Conservation (phyloP, 2,329 filamentous ascomycete genomes). For the Claviceps pazoutovae region DNA sequence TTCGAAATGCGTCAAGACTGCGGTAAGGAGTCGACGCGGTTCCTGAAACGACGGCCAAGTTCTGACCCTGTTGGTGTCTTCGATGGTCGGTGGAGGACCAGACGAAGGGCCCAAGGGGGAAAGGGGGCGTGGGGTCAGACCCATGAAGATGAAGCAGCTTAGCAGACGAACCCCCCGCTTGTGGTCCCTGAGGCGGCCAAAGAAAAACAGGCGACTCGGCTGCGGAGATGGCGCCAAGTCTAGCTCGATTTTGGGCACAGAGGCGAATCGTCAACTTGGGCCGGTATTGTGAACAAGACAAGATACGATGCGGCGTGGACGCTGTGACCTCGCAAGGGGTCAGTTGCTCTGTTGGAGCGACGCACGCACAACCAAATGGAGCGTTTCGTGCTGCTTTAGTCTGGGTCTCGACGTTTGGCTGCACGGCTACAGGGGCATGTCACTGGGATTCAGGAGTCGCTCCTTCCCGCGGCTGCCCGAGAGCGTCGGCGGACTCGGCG, state of each 20-base stretch:
- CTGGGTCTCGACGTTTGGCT: neutral
- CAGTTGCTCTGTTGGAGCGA: neutral
- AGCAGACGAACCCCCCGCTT: too few species aligned
- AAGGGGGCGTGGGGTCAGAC: too few species aligned
- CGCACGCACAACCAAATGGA: neutral
- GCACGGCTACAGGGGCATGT: too few species aligned
- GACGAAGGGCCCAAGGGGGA: neutral
- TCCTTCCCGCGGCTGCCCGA: neutral
- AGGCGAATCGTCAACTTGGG: neutral
- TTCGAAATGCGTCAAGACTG: conserved; percentile 15
- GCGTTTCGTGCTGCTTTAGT: neutral
- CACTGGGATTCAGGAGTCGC: neutral
- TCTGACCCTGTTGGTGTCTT: neutral
- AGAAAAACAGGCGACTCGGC: neutral
- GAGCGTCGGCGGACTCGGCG: neutral
- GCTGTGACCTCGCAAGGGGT: neutral
- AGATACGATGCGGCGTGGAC: neutral
- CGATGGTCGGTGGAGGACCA: neutral
- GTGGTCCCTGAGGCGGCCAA: too few species aligned
- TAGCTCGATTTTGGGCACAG: conserved; percentile 2
- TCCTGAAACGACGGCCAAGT: conserved; percentile 14
- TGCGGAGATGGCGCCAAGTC: neutral
- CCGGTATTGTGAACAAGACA: too few species aligned
- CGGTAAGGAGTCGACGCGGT: conserved; percentile 15
- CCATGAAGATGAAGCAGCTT: too few species aligned